Evolutionary conservation across 768 basidiomycete species (phyloP), one percentile per base, ranked within the genome.

Genomic region (Mycena rebaudengoi): DNA sequence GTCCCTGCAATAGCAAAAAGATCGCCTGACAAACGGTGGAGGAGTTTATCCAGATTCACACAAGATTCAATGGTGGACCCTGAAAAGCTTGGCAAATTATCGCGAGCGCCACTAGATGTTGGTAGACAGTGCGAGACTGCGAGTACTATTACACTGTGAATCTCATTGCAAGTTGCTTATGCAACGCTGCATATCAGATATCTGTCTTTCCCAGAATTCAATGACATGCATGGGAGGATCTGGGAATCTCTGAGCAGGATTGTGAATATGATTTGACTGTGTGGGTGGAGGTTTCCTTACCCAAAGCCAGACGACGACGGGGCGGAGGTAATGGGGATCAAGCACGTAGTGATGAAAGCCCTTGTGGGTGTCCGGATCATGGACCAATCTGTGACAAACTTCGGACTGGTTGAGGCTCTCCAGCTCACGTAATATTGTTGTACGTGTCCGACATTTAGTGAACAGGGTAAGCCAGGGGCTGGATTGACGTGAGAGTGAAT

Each of bases 171-270:
- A n/a, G n/a, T n/a, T n/a, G n/a, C n/a, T n/a, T n/a, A n/a, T n/a
- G n/a, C n/a, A n/a, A n/a, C n/a, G 52, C 33, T 28, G 35, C 23
- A 43, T 32, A 5, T 32, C 40, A 4, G 30, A 10, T 30, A 44
- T 48, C 25, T 58, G 56, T 11, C 30, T 28, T 28, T 58, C 45
- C 56, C 56, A 58, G 26, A 58, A 58, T 18, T 23, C 45, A 40
- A 58, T 46, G 1, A 16, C 25, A 21, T 40, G 33, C 4, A 33
- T 25, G 4, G 56, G 45, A 48, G 45, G 56, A 6, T 26, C 26
- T 0, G 35, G 35, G 8, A 48, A 39, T 39, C 7, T 39, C 56
- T 58, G 26, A n/a, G n/a, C 5, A 23, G 26, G 12, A 25, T n/a
- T n/a, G n/a, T n/a, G 12, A 10, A 16, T 5, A 56, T 44, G 8